Percentiles rank a stretch among this genome's conserved stretches.
Evolutionary conservation across 139 green algal species (phyloP).

Genomic region (Ostreobium quekettii): DNA sequence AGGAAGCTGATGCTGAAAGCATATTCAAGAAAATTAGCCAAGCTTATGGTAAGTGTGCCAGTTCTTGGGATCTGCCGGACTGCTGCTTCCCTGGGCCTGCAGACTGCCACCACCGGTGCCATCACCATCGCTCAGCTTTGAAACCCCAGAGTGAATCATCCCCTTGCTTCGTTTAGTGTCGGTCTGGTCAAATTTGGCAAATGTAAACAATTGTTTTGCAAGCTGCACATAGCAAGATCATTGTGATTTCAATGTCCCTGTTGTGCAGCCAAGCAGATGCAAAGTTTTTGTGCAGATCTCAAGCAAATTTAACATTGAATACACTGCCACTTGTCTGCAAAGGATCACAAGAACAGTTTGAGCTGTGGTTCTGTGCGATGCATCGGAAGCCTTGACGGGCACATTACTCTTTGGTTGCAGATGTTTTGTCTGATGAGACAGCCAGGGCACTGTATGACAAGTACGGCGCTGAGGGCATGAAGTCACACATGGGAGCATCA

Average conservation of each 20-base stretch:
- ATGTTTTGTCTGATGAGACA: slow-evolving; percentile 33
- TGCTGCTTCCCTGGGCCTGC: not conserved
- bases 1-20: slow-evolving; percentile 23
- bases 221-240: not conserved
- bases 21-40: slow-evolving; percentile 31
- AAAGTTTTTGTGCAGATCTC: not conserved
- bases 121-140: too few relatives aligned
- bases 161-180: not conserved
- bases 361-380: not conserved
- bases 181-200: not conserved
- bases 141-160: not conserved
- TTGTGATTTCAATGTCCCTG: not conserved
- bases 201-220: not conserved
- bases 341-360: too few relatives aligned
- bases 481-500: slow-evolving; percentile 19
- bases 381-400: not conserved
- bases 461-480: slow-evolving; percentile 33
- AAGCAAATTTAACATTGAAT: not conserved
- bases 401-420: slow-evolving; percentile 16
- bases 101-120: too few relatives aligned
- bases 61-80: not conserved
- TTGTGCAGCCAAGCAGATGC: not conserved
- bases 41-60: slow-evolving; percentile 31
- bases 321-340: not conserved
- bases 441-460: slow-evolving; percentile 34